Conservation (phyloP, 208 protist genomes). For the Crithidia brevicula region DNA sequence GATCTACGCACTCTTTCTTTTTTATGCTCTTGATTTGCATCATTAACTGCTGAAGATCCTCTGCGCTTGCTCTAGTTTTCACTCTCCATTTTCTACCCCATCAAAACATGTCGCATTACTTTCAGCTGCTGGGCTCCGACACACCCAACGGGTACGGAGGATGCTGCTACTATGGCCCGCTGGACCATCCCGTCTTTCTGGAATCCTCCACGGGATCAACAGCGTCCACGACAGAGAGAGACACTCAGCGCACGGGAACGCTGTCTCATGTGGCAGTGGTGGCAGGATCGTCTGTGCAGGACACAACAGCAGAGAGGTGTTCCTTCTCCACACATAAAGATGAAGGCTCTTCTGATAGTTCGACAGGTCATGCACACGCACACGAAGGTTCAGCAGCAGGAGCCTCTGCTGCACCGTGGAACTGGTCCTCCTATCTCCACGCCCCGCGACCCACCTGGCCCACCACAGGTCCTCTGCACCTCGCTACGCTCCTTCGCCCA, state of each 20-base stretch:
- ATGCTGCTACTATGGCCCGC: conserved; percentile 72
- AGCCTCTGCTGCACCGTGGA: neutral
- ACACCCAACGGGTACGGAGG: conserved; percentile 75
- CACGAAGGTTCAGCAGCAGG: too few relatives aligned
- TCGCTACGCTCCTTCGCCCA: neutral
- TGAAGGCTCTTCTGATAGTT: too few relatives aligned
- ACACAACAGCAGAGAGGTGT: too few relatives aligned
- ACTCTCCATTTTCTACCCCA: neutral
- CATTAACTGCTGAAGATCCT: too few relatives aligned
- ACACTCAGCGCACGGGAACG: too few relatives aligned
- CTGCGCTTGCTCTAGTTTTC: too few relatives aligned
- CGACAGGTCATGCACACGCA: too few relatives aligned
- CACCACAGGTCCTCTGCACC: conserved; percentile 5
- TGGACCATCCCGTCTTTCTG: conserved; percentile 55
- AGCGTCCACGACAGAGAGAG: neutral
- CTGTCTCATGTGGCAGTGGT: too few relatives aligned
- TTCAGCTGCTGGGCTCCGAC: conserved; percentile 84
- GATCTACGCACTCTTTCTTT: too few relatives aligned
- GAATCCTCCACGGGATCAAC: neutral
- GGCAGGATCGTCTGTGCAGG: too few relatives aligned
- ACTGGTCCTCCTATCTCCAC: conserved; percentile 21
- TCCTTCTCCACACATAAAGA: too few relatives aligned
- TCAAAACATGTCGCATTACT: conserved; percentile 46
- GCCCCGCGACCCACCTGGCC: conserved; percentile 27
- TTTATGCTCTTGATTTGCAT: too few relatives aligned